Conservation (phyloP, 345 rosid species). For the Camelina hispida region DNA sequence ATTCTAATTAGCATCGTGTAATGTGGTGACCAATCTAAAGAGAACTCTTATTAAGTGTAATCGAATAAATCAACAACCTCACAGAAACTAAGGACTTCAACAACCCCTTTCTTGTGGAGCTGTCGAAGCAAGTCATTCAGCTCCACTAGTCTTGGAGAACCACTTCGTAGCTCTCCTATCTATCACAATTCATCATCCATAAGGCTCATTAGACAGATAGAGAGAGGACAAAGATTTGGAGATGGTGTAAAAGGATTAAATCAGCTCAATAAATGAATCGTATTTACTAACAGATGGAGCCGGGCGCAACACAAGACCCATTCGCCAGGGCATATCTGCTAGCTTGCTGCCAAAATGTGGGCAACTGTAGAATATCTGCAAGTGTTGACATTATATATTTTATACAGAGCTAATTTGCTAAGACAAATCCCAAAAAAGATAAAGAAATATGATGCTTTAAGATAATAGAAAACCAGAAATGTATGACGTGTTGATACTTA, state of each 20-base stretch:
- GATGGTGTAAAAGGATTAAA: neutral
- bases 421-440: neutral
- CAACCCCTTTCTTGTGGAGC: conserved; percentile 74
- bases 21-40: neutral
- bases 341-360: conserved; percentile 98
- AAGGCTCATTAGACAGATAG: neutral
- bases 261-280: neutral
- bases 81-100: conserved; percentile 93
- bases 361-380: conserved; percentile 94
- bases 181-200: conserved; percentile 36
- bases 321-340: conserved; percentile 99
- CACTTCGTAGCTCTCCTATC: conserved; percentile 97
- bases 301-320: conserved; percentile 95
- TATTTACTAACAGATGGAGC: conserved; percentile 82
- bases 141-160: conserved; percentile 81
- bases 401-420: neutral
- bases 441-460: conserved; percentile 1
- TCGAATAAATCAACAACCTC: conserved; percentile 60
- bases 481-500: conserved; percentile 49
- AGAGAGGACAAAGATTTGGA: neutral
- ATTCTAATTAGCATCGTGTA: neutral
- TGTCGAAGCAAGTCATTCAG: conserved; percentile 85
- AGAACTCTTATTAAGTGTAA: conserved; percentile 13
- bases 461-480: neutral
- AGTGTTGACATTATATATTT: conserved; percentile 20